These are phyloP conservation scores for Pinus taeda DNA, from an alignment of 75 land plant species.

Conservation along the genomic window DNA sequence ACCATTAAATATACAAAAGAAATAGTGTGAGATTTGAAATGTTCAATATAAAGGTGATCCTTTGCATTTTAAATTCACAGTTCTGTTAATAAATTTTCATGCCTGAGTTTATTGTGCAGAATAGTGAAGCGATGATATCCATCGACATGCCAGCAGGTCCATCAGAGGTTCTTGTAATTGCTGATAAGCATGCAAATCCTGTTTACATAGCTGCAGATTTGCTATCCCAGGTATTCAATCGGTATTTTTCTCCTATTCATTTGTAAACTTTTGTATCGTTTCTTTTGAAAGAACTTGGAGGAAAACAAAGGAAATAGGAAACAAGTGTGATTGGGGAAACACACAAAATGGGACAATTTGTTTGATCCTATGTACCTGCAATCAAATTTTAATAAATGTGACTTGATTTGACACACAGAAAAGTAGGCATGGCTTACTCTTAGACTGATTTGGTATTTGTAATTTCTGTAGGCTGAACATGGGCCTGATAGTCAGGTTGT, in stretches of 20 bases:
- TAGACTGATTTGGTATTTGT: neutral
- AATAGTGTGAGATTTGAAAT: neutral
- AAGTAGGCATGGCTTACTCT: neutral
- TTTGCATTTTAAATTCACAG: neutral
- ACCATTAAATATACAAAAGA: neutral
- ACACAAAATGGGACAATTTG: neutral
- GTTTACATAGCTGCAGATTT: conserved; percentile 96
- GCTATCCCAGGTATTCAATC: conserved; percentile 87
- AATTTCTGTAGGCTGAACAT: conserved; percentile 81
- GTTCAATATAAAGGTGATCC: neutral
- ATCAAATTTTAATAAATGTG: neutral
- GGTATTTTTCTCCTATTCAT: neutral
- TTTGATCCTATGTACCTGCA: neutral
- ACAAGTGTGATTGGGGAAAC: neutral
- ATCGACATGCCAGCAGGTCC: conserved; percentile 99
- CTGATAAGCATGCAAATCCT: conserved; percentile 85
- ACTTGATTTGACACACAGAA: neutral
- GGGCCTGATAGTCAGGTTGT: conserved; percentile 99
- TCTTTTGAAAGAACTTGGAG: neutral
- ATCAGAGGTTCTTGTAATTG: conserved; percentile 97
- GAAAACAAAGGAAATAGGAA: neutral
- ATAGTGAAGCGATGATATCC: conserved; percentile 98
- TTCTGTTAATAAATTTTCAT: neutral
- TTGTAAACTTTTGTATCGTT: neutral
- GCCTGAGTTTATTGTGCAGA: conserved; percentile 38